phyloP scores from a whole-genome alignment of 768 basidiomycete genomes.

The Rhizopogon vulgaris region DNA sequence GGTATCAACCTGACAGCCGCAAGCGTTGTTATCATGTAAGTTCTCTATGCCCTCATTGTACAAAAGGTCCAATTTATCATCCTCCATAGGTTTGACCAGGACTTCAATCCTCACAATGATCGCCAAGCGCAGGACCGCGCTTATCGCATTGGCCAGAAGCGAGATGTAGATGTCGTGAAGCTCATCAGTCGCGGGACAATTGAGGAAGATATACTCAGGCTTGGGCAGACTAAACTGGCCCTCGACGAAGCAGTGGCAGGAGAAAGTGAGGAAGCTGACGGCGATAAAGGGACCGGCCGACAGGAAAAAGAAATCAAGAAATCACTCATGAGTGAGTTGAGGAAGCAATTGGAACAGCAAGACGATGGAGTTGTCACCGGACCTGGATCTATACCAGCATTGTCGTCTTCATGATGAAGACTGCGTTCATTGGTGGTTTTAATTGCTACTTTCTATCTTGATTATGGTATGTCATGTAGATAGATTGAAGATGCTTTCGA shows the following conservation, averaged over 20 bases:
- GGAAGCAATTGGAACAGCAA: conserved; percentile 73
- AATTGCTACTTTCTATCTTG: conserved; percentile 1
- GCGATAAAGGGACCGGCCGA: conserved; percentile 52
- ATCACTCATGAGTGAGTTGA: conserved; percentile 76
- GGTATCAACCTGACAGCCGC: conserved; percentile 96
- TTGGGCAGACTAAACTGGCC: conserved; percentile 86
- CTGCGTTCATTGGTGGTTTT: conserved; percentile 4
- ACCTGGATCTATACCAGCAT: neutral
- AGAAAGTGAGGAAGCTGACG: conserved; percentile 48
- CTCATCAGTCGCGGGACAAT: conserved; percentile 88
- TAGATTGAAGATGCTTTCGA: neutral
- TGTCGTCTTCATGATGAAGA: conserved; percentile 8
- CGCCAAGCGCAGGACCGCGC: conserved; percentile 96
- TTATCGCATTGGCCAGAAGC: conserved; percentile 93
- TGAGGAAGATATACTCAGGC: conserved; percentile 91
- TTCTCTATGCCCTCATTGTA: neutral
- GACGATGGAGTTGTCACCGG: conserved; percentile 21
- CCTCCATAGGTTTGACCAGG: conserved; percentile 80
- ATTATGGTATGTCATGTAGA: conserved; percentile 13
- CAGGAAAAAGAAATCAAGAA: conserved; percentile 81
- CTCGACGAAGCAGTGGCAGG: conserved; percentile 94
- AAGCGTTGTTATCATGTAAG: conserved; percentile 88
- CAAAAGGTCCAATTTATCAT: neutral
- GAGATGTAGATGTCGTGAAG: conserved; percentile 92
- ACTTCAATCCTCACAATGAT: conserved; percentile 98